phyloP scores from a whole-genome alignment of 1,284 basidiomycete species.

The Neolentinus lepideus region DNA sequence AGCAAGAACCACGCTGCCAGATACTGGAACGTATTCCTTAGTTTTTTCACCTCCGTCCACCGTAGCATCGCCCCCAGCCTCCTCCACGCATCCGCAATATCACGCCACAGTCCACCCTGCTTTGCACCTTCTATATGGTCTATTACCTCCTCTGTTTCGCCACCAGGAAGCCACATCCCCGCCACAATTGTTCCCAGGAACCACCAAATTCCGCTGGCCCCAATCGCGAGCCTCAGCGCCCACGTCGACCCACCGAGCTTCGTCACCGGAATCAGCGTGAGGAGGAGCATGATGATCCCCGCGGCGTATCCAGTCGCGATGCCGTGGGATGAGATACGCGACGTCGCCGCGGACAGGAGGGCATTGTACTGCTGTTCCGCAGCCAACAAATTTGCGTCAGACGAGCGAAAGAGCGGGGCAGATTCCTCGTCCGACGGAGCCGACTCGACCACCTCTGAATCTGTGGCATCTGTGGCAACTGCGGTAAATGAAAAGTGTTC shows the following conservation, averaged over 20 bases:
- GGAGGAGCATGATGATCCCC: constrained; percentile 63
- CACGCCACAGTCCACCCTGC: constrained; percentile 14
- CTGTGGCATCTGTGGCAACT: constrained; percentile 6
- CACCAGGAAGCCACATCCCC: constrained; percentile 58
- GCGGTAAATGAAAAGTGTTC: constrained; percentile 3
- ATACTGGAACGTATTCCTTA: constrained; percentile 83
- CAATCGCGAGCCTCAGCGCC: constrained; percentile 71
- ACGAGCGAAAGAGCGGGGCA: constrained; percentile 7
- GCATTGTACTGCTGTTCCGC: constrained; percentile 32
- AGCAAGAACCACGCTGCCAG: constrained; percentile 89
- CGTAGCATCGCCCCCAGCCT: constrained; percentile 62
- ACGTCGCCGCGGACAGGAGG: constrained; percentile 61
- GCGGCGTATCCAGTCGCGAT: constrained; percentile 80
- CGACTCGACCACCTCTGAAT: constrained; percentile 15
- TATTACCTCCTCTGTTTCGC: constrained; percentile 2
- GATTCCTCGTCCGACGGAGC: not conserved
- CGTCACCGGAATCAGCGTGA: constrained; percentile 70
- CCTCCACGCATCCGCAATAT: constrained; percentile 61
- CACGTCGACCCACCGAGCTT: constrained; percentile 63
- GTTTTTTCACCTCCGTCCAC: constrained; percentile 58
- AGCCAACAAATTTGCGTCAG: not conserved
- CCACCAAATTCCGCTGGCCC: constrained; percentile 83
- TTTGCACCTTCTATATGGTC: not conserved
- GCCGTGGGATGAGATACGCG: constrained; percentile 75
- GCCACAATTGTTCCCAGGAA: constrained; percentile 72